Base-by-base conservation (phyloP, 805 yeast genomes). In the Isabelozyma gotoi region DNA sequence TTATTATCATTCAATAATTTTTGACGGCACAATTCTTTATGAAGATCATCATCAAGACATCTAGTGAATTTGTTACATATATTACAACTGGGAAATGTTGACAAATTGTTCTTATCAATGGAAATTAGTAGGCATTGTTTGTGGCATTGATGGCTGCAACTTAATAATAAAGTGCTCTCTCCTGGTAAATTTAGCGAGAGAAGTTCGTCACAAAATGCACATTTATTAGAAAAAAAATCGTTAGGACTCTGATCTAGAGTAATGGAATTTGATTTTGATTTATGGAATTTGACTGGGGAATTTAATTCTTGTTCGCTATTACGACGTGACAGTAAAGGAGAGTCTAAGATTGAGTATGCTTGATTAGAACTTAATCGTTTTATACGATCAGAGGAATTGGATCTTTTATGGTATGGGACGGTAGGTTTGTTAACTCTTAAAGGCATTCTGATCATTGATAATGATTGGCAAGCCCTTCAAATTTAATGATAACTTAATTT, bases 61-160 rank as follows among this genome's bases (percentile, higher is more conserved):
- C 38, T 44, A 14, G 59, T 51, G 17, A 40, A 35, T 19, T 44
- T 19, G 4, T 48, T 43, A 20, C 60, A 55, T 11, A 39, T 31
- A 8, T 44, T 43, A 41, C 60, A 55, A 3, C 19, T 33, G n/a
- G 56, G 56, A 24, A 36, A 20, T 3, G 39, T 33, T 4, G 36
- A 37, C 21, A 46, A 19, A 27, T 54, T 41, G 36, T 38, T 47
- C 11, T 43, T 36, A 17, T 47, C 50, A 19, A 53, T 31, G 46
- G 50, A 48, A 8, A 47, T 44, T 16, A 40, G 33, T 12, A 60
- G 48, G 42, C 68, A 63, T 19, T 55, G 57, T 33, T 52, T 47
- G 40, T 63, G 68, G 35, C 62, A 56, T n/a, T 41, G 41, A 42
- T 63, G 63, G 32, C 48, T 43, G 38, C 68, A 63, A 7, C 50